phyloP scores from a whole-genome alignment of 1,139 yeast genomes.

The Wickerhamiella pararugosa region DNA sequence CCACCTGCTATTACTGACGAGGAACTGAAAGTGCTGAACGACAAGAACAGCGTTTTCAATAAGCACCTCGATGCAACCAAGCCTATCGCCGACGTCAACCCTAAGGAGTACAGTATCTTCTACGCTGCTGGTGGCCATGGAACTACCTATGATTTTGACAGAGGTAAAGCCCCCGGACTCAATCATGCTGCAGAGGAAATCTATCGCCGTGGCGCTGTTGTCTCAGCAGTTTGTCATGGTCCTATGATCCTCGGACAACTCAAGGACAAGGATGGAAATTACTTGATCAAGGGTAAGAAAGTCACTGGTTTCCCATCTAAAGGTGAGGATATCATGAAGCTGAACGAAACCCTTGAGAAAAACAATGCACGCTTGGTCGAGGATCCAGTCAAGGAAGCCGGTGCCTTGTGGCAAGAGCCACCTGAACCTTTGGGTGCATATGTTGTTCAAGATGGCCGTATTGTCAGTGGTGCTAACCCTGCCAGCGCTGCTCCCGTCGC shows the following conservation, averaged over 20 bases:
- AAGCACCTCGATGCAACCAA: constrained; percentile 20
- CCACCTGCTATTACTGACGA: constrained; percentile 31
- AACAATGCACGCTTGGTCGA: constrained; percentile 28
- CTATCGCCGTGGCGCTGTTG: constrained; percentile 38
- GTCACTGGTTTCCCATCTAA: constrained; percentile 47
- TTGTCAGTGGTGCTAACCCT: constrained; percentile 52
- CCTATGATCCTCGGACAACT: constrained; percentile 39
- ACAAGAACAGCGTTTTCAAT: constrained; percentile 29
- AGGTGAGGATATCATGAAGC: constrained; percentile 29
- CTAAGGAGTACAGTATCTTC: constrained; percentile 37
- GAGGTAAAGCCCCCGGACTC: constrained; percentile 29
- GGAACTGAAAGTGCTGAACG: constrained; percentile 28
- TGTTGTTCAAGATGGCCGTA: constrained; percentile 36
- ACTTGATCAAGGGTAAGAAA: constrained; percentile 36
- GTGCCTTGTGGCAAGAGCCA: constrained; percentile 32
- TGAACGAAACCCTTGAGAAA: constrained; percentile 27
- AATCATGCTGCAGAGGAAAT: constrained; percentile 33
- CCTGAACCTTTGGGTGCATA: constrained; percentile 39
- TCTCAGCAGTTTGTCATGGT: constrained; percentile 55
- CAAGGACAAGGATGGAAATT: constrained; percentile 31
- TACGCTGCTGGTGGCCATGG: constrained; percentile 58
- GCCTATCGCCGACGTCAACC: constrained; percentile 32
- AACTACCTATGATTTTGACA: constrained; percentile 41
- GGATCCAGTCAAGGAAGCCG: constrained; percentile 23
- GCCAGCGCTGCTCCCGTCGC: constrained; percentile 43